Conservation (phyloP, 306 rosid genomes). For the Cucumis sativus region Cucumber_9930_V3 NC_026656.2:19230501-19231000, state of each 20-base stretch:
- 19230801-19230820: constrained; percentile 7
- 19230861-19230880: not conserved
- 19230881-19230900: not conserved
- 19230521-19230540: constrained; percentile 85
- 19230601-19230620: constrained; percentile 98
- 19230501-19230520: constrained; percentile 98
- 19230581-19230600: constrained; percentile 87
- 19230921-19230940: not conserved
- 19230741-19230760: not conserved
- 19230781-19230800: not conserved
- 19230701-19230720: constrained; percentile 96
- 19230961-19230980: not conserved
- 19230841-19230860: not conserved
- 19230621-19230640: constrained; percentile 84
- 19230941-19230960: not conserved
- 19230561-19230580: constrained; percentile 94
- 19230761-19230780: not conserved
- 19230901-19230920: not conserved
- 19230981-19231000: not conserved
- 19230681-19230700: constrained; percentile 96
- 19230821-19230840: not conserved
- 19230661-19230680: constrained; percentile 85
- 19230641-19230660: constrained; percentile 93
- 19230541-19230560: constrained; percentile 94
- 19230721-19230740: constrained; percentile 41